Base-by-base conservation (phyloP, 2,329 filamentous ascomycete species). In the Cylindrodendrum hubeiense region DNA sequence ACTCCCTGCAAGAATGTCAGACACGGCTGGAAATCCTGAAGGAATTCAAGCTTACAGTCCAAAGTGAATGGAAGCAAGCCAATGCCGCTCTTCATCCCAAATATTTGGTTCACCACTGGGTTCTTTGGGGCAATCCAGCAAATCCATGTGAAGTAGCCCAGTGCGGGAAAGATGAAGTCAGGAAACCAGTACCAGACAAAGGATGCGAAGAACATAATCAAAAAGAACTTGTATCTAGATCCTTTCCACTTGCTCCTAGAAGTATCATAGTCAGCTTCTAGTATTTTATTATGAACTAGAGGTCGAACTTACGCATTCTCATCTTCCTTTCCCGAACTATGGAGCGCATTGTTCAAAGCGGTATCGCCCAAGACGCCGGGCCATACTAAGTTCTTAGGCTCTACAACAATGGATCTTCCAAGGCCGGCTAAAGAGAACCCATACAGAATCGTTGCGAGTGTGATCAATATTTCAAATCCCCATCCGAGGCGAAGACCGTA, bases 181-280 rank as follows among this genome's bases (percentile, higher is more conserved):
- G 84, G 85, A 51, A 87, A 81, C 79, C 82, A 87, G 63, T 86
- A 86, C 83, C 83, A 84, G 3, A 78, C 68, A 41, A 83, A 83
- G 0, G 79, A 76, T 4, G 71, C 74, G 10, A 67, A 37, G 8
- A 79, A 78, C 1, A 79, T 74, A 28, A 80, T 68, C n/a, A 81
- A 64, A 67, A 87, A 87, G 70, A 85, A 84, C 39, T 77, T 79
- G 47, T 82, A 79, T 2, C 82, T 80, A 3, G 80, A 79, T 41
- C 37, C 78, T 9, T 67, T 79, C 77, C 80, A 82, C n/a, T 64
- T 63, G 5, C 28, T 56, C n/a, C 55, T 71, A 21, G 34, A 19
- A 0, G 26, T 5, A 12, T 4, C 12, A 22, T 5, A 26, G 3
- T 21, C 17, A 26, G 7, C 10, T 22, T 5, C 3, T n/a, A 17